Percentiles rank a stretch among this genome's conserved stretches.
Conservation (phyloP, 768 basidiomycete species). For the Multifurca ochricompacta region DNA sequence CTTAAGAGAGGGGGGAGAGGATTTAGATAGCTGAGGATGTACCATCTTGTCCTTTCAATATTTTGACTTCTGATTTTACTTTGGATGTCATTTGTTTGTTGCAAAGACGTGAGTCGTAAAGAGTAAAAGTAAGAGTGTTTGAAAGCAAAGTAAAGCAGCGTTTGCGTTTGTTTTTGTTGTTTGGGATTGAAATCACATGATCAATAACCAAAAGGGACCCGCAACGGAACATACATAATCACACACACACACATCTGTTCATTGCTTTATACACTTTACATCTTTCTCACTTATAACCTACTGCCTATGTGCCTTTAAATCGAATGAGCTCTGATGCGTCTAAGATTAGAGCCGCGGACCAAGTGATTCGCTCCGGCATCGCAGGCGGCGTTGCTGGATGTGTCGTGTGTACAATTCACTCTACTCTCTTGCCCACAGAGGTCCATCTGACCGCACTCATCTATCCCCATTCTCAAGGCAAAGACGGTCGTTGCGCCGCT, state of each 20-base stretch:
- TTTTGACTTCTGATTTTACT: conserved; percentile 16
- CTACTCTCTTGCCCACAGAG: conserved; percentile 2
- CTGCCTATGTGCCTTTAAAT: conserved; percentile 16
- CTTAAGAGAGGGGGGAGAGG: not conserved
- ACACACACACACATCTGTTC: too few relatives aligned
- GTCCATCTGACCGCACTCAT: conserved; percentile 14
- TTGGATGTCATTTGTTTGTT: conserved; percentile 17
- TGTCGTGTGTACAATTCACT: conserved; percentile 52
- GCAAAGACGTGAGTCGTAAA: too few relatives aligned
- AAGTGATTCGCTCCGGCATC: conserved; percentile 70
- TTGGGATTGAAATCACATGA: too few relatives aligned
- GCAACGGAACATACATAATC: too few relatives aligned
- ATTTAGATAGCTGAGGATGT: not conserved
- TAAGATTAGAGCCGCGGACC: conserved; percentile 21
- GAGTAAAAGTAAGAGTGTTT: too few relatives aligned
- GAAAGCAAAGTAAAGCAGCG: too few relatives aligned
- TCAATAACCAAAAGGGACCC: too few relatives aligned
- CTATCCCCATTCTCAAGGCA: conserved; percentile 44
- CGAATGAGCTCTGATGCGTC: conserved; percentile 58
- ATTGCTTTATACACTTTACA: not conserved
- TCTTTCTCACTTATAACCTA: not conserved
- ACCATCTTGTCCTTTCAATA: conserved; percentile 21
- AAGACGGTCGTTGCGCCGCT: conserved; percentile 94
- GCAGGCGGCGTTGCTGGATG: conserved; percentile 94
- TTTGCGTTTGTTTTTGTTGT: too few relatives aligned